Base-by-base conservation (phyloP, 192 early-diverging fungal genomes). In the Backusella liffmaniae region DNA sequence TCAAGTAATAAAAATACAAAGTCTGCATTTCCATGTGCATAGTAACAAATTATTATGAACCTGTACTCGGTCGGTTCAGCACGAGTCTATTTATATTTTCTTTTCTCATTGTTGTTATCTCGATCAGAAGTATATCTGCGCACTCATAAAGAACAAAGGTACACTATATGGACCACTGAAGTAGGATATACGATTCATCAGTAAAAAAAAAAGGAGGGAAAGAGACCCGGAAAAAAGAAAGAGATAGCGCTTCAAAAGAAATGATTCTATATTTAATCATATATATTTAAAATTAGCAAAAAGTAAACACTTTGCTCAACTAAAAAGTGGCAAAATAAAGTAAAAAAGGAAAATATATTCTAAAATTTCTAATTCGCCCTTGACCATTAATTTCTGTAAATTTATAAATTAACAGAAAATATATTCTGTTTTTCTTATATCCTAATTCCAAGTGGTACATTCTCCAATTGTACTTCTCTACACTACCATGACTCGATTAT, bases 341-440 rank as follows among this genome's bases (percentile, higher is more conserved):
- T 59, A 62, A 23, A 62, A 29, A 62, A 29, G 26, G 9, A 23
- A 62, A 29, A 62, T 13, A 62, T 26, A 30, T 62, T 62, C 56
- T 29, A 62, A 62, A 56, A 10, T 56, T 62, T 62, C 53, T 23
- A 56, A 23, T 62, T 62, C 23, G 9, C 10, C 23, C 21, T 44
- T 49, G 46, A n/a, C 4, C 16, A 49, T 49, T 49, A 62, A 62
- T 62, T 62, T 62, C 56, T 62, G 56, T 62, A 62, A 62, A 62
- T 62, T 62, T 29, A 62, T n/a, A 26, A 62, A 62, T 62, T 62
- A 62, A 29, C 56, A 62, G 56, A 62, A 62, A 62, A 62, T 62
- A 62, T 62, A 62, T 23, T 62, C 46, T 49, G 46, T n/a, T 49
- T n/a, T 49, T 49, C 18, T 49, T 49, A 39, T 39, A 10, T 49